phyloP scores from a whole-genome alignment of 495 filamentous ascomycete species.

The Penicillium simplicissimum region DNA sequence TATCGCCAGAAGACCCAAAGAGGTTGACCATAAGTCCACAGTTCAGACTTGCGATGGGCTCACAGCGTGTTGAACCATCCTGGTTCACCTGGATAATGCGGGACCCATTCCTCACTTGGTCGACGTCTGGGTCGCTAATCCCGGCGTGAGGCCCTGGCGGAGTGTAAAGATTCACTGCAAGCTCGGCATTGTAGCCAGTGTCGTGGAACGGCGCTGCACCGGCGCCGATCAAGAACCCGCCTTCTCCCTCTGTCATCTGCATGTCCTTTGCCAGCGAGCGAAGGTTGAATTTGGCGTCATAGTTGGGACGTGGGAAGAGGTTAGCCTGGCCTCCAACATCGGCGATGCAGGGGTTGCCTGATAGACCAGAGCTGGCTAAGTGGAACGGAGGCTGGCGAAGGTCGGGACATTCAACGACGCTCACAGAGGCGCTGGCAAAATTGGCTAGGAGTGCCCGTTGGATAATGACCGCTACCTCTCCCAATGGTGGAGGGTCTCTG shows the following conservation, averaged over 20 bases:
- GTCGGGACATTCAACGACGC: constrained; percentile 37
- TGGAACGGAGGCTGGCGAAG: constrained; percentile 38
- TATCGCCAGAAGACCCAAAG: constrained; percentile 31
- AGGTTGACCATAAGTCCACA: constrained; percentile 45
- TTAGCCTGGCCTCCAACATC: constrained; percentile 42
- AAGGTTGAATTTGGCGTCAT: constrained; percentile 34
- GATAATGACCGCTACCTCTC: constrained; percentile 28
- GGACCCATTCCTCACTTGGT: constrained; percentile 19
- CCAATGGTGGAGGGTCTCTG: constrained; percentile 28
- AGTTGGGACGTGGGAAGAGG: constrained; percentile 35
- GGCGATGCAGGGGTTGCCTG: constrained; percentile 35
- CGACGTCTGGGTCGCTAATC: constrained; percentile 17
- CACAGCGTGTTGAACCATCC: constrained; percentile 11
- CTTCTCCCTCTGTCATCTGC: constrained; percentile 30
- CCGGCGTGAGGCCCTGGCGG: constrained; percentile 11
- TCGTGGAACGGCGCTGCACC: constrained; percentile 44
- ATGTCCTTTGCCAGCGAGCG: constrained; percentile 31
- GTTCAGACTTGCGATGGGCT: constrained; percentile 21
- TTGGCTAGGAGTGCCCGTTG: constrained; percentile 25
- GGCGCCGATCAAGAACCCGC: constrained; percentile 34
- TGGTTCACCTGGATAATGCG: constrained; percentile 17
- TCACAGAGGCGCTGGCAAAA: constrained; percentile 26
- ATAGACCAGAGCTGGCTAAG: constrained; percentile 38
- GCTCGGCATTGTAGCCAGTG: constrained; percentile 39
- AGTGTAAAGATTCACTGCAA: constrained; percentile 40